Base-by-base conservation (phyloP, 805 yeast genomes). In the Phaffomyces opuntiae region DNA sequence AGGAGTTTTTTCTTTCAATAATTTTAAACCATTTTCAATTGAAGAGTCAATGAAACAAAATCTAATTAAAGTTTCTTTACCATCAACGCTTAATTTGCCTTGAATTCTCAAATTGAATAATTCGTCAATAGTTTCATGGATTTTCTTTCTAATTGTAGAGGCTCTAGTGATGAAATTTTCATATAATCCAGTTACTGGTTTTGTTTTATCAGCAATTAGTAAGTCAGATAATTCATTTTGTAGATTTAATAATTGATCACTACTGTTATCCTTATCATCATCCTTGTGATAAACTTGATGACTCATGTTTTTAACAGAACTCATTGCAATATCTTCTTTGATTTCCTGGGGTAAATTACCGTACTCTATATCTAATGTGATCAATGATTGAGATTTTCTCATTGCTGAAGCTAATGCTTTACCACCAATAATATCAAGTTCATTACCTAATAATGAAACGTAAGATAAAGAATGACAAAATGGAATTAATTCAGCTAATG, bases 271-370 rank as follows among this genome's bases (percentile, higher is more conserved):
- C 13, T 40, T 32, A 7, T 38, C 50, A 4, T 42, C 43, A 9
- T 48, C 51, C 7, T 55, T 53, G 16, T 49, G 55, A 36, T 60
- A 55, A 29, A 82, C 62, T 43, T 77, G 74, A 21, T 66, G 61
- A 54, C 83, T 90, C 80, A 88, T 80, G 62, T 90, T 90, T 56
- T 82, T 77, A 80, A 90, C 81, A 11, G 91, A 80, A 59, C 83
- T 83, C 24, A 86, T 68, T 0, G 95, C 87, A 41, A 89, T 73
- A 47, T 76, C 75, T 48, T 85, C 83, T 55, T 74, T 79, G 52
- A 81, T 69, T 38, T 74, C 68, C 25, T 72, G 72, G 1, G 89
- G 79, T 54, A 86, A 69, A 9, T 69, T 65, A 4, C 69, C 78
- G 45, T 69, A 69, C 52, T 86, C 89, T 36, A 85, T 70, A 51